Conservation (phyloP, 768 basidiomycete species). For the Trametes gibbosa region DNA sequence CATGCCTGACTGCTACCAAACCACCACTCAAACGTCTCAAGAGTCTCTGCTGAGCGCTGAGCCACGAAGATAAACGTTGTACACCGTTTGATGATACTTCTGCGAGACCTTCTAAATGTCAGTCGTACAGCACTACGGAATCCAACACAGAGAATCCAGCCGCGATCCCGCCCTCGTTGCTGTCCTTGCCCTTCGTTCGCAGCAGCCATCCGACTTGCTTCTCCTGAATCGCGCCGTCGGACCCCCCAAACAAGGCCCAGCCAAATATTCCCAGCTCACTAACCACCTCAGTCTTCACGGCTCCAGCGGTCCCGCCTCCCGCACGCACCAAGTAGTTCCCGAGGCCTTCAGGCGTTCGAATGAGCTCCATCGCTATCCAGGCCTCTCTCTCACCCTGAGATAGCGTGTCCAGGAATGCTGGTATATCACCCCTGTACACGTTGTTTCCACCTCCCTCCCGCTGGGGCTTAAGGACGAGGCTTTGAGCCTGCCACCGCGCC, state of each 20-base stretch:
- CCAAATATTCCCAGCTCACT: slow-evolving; percentile 94
- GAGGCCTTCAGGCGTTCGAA: slow-evolving; percentile 66
- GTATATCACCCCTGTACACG: slow-evolving; percentile 83
- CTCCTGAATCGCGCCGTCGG: slow-evolving; percentile 46
- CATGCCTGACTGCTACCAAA: too few species aligned
- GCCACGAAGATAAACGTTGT: background rate
- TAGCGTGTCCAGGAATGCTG: slow-evolving; percentile 66
- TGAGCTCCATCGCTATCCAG: slow-evolving; percentile 97
- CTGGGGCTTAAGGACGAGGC: slow-evolving; percentile 92
- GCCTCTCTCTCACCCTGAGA: slow-evolving; percentile 63
- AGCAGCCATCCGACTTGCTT: slow-evolving; percentile 79
- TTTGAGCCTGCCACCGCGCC: slow-evolving; percentile 48
- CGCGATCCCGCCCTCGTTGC: slow-evolving; percentile 84
- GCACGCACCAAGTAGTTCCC: slow-evolving; percentile 78
- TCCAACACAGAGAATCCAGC: slow-evolving; percentile 50
- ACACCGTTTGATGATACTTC: background rate
- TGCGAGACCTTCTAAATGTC: background rate
- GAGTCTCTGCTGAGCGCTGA: too few species aligned
- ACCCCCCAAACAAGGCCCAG: slow-evolving; percentile 70
- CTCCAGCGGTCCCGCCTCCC: slow-evolving; percentile 43
- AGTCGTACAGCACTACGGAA: slow-evolving; percentile 39
- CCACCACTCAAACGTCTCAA: too few species aligned
- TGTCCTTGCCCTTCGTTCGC: slow-evolving; percentile 86
- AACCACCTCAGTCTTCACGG: slow-evolving; percentile 65
- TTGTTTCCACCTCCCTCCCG: slow-evolving; percentile 99